These are phyloP conservation scores for Aureobasidium uvarum DNA, from an alignment of 2,329 filamentous ascomycete genomes.

Conservation along the genomic window DNA sequence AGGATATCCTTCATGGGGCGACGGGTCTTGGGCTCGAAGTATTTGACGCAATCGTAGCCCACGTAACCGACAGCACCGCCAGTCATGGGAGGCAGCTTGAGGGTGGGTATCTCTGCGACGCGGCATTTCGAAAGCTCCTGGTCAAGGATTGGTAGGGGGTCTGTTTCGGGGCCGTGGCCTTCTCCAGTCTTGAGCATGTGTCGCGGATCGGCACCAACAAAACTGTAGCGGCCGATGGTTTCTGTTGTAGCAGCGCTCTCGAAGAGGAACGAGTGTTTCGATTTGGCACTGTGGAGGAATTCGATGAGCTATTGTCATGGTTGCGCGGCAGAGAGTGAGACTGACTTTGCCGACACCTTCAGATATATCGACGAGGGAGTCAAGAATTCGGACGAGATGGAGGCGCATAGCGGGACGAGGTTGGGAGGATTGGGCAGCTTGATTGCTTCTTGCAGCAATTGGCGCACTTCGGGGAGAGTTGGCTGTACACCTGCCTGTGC, in stretches of 20 bases:
- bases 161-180: slow-evolving; percentile 77
- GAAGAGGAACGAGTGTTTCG: slow-evolving; percentile 87
- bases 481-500: slow-evolving; percentile 52
- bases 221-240: slow-evolving; percentile 91
- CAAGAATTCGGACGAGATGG: slow-evolving; percentile 86
- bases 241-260: slow-evolving; percentile 91
- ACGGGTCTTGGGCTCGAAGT: slow-evolving; percentile 97
- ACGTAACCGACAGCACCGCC: slow-evolving; percentile 96
- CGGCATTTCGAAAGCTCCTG: slow-evolving; percentile 73
- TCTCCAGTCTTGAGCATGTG: slow-evolving; percentile 86
- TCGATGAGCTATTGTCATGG: slow-evolving; percentile 28
- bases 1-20: slow-evolving; percentile 79
- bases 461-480: slow-evolving; percentile 59
- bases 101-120: slow-evolving; percentile 77
- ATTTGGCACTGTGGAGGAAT: slow-evolving; percentile 50
- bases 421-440: slow-evolving; percentile 63
- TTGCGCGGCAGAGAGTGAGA: slow-evolving; percentile 36
- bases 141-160: slow-evolving; percentile 81
- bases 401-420: slow-evolving; percentile 76
- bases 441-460: slow-evolving; percentile 54
- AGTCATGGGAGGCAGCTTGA: slow-evolving; percentile 80
- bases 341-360: slow-evolving; percentile 75
- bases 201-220: slow-evolving; percentile 69
- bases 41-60: slow-evolving; percentile 94
- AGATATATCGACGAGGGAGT: slow-evolving; percentile 95